Evolutionary conservation across 2,329 filamentous ascomycete species (phyloP), one percentile per base, ranked within the genome.

Genomic region (Ophiosphaerella herpotricha): DNA sequence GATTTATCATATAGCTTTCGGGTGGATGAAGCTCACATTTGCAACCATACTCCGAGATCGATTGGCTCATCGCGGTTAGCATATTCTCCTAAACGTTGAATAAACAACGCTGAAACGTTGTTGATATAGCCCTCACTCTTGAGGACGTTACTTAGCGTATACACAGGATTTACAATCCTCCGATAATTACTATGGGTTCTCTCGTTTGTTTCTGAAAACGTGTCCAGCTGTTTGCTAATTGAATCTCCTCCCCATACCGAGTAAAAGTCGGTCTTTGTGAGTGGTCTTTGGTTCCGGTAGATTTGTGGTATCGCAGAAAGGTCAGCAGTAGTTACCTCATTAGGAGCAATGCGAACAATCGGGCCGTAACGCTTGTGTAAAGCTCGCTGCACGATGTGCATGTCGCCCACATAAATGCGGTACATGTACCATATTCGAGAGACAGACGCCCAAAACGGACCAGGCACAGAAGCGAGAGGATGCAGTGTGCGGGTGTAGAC

Each of bases 271-370:
- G 56, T 60, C 48, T 64, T 64, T 23, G 48, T 43, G 11, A 59
- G 52, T 8, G 57, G 55, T 16, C 40, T 50, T 11, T 58, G 54
- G 21, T 49, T 42, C 7, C 39, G 50, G 42, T 64, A 63, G 24
- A 63, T 60, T 11, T 50, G 43, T 1, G 42, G 43, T n/a, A 55
- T 48, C 13, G 48, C 50, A 9, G 36, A 12, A 4, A 44, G 48
- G 14, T 55, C 44, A 9, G 18, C 31, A 11, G 39, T 31, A 13
- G 38, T 45, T 21, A 60, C 52, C 43, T 81, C 77, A 48, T 78
- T 71, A 2, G 79, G 78, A 1, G 70, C 72, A 40, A 80, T 66
- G 8, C 80, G 75, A 13, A 81, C 75, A 3, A 81, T 70, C 1
- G 71, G 68, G 5, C 79, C 78, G 38, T 60, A 60, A 26, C 43